A percentile compares a stretch with the other conserved stretches of the same genome.
Conservation (phyloP, 352 stramenopile genomes). For the Phytophthora pinifolia region DNA sequence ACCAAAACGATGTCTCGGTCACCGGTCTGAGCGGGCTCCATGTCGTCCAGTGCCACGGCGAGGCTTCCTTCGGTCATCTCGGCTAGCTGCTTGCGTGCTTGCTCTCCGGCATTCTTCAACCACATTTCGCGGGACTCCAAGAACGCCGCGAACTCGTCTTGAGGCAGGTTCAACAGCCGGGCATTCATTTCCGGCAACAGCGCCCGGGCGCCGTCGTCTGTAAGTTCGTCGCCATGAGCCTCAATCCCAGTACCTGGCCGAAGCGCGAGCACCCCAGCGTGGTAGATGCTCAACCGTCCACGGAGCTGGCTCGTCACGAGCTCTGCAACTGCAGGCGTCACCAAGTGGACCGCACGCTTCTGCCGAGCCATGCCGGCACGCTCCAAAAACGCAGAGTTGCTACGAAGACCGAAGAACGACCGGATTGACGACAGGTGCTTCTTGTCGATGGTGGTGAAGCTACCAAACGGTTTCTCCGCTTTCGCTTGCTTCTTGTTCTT, state of each 20-base stretch:
- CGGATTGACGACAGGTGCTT: conserved; percentile 38
- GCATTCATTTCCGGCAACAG: conserved; percentile 52
- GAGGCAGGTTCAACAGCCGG: conserved; percentile 56
- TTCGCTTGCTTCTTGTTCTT: conserved; percentile 63
- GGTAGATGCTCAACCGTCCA: conserved; percentile 59
- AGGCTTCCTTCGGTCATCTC: conserved; percentile 64
- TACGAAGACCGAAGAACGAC: conserved; percentile 47
- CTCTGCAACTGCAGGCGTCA: conserved; percentile 52
- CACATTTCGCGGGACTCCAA: conserved; percentile 71
- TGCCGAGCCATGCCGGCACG: conserved; percentile 63
- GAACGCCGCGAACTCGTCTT: conserved; percentile 66
- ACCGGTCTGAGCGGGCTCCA: conserved; percentile 74
- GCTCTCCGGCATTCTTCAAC: conserved; percentile 70
- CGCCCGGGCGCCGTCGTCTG: conserved; percentile 63
- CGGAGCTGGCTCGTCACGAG: conserved; percentile 41
- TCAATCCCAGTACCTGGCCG: conserved; percentile 29
- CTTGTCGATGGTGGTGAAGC: conserved; percentile 50
- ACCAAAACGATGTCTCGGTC: conserved; percentile 69
- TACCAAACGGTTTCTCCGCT: conserved; percentile 59
- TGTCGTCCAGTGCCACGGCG: conserved; percentile 73
- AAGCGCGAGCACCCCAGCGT: conserved; percentile 59
- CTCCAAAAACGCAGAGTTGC: conserved; percentile 50
- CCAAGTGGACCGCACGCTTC: conserved; percentile 64
- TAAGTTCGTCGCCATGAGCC: conserved; percentile 45
- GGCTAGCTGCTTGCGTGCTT: conserved; percentile 45